A percentile compares a stretch with the other conserved stretches of the same genome.
phyloP scores from a whole-genome alignment of 1,284 basidiomycete genomes.

The Sporisorium scitamineum region DNA sequence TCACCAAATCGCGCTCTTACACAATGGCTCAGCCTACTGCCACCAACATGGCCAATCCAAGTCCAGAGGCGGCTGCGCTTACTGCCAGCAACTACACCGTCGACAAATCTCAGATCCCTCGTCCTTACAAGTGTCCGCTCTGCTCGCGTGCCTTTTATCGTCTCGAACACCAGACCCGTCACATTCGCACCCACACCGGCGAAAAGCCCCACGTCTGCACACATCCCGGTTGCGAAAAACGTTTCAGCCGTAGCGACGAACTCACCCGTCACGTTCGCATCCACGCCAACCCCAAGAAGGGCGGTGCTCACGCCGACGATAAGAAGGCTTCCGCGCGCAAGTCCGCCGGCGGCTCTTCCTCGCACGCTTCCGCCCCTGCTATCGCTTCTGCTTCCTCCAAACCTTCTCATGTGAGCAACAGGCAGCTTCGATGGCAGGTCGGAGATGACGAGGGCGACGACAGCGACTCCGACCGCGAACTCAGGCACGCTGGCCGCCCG shows the following conservation, averaged over 20 bases:
- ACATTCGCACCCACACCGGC: slow-evolving; percentile 97
- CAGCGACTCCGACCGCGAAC: slow-evolving; percentile 59
- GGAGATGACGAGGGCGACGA: slow-evolving; percentile 55
- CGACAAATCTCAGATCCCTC: slow-evolving; percentile 68
- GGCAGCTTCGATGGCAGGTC: slow-evolving; percentile 46
- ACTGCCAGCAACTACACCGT: slow-evolving; percentile 55
- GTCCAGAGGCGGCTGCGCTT: slow-evolving; percentile 29
- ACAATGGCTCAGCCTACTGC: slow-evolving; percentile 43
- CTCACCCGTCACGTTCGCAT: slow-evolving; percentile 95
- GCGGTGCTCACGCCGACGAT: slow-evolving; percentile 33
- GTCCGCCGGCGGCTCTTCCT: slow-evolving; percentile 15
- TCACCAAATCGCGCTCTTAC: slow-evolving; percentile 16
- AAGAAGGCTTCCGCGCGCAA: slow-evolving; percentile 38
- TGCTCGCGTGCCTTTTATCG: slow-evolving; percentile 68
- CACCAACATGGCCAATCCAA: slow-evolving; percentile 35
- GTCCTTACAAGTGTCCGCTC: slow-evolving; percentile 68
- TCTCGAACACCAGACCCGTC: slow-evolving; percentile 80
- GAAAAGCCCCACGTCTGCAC: slow-evolving; percentile 96
- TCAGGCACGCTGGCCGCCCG: slow-evolving; percentile 17
- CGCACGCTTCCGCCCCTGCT: slow-evolving; percentile 18
- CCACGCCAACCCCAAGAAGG: slow-evolving; percentile 74
- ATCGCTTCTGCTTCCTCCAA: slow-evolving; percentile 44
- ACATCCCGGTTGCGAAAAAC: slow-evolving; percentile 95
- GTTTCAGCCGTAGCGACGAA: slow-evolving; percentile 96
- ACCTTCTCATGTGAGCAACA: slow-evolving; percentile 19